Percentiles rank a stretch among this genome's conserved stretches.
Conservation (phyloP, 176 grass and related monocot genomes). For the Oryza officinalis region DNA sequence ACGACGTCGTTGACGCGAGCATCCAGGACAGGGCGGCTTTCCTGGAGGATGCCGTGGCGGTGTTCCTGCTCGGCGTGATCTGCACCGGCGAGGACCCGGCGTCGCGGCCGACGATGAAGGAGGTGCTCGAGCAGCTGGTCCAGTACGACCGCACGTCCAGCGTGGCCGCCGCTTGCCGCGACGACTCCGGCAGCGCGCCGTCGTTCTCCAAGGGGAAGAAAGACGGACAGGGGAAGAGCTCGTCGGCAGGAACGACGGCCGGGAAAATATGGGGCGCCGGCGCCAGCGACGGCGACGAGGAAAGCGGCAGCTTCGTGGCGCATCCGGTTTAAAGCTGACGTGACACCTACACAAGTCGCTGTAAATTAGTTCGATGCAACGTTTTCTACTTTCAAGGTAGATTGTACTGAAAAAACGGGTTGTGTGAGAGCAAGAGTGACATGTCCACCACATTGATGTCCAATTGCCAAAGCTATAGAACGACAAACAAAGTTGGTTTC, state of each 20-base stretch:
- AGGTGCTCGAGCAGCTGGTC: constrained; percentile 37
- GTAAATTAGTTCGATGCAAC: not conserved
- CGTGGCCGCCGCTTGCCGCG: constrained; percentile 11
- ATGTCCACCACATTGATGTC: not conserved
- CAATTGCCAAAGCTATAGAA: not conserved
- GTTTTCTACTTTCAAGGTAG: not conserved
- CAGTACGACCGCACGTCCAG: constrained; percentile 42
- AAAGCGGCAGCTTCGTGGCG: constrained; percentile 26
- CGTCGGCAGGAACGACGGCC: not conserved
- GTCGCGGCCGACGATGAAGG: constrained; percentile 61
- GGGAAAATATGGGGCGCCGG: not conserved
- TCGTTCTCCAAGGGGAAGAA: not conserved
- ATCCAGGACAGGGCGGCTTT: constrained; percentile 29
- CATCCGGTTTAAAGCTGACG: constrained; percentile 5
- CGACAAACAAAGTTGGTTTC: not conserved
- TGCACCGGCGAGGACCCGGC: constrained; percentile 48
- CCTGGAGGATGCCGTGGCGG: constrained; percentile 40
- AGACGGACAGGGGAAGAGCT: not conserved
- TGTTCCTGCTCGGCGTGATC: constrained; percentile 52
- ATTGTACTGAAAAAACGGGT: not conserved
- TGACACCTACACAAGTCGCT: not conserved
- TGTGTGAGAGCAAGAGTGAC: not conserved
- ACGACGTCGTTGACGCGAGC: constrained; percentile 34
- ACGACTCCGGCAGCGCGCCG: not conserved
- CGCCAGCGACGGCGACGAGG: not conserved